Evolutionary conservation across 2,329 filamentous ascomycete genomes (phyloP).

Genomic region (Epichloe glyceriae): DNA sequence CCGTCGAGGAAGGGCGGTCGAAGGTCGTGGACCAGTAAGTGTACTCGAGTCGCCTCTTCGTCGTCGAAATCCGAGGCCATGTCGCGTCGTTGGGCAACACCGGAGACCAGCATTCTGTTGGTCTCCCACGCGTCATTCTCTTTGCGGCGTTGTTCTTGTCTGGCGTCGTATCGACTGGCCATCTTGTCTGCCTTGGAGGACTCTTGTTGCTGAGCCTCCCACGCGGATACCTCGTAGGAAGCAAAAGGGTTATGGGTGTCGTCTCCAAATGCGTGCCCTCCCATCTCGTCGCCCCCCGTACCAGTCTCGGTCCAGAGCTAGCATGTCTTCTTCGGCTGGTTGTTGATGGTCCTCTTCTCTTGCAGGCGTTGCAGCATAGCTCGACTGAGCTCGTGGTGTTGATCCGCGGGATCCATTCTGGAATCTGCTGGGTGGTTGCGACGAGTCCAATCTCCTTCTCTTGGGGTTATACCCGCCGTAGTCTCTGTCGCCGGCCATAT

Average conservation of each 20-base stretch:
- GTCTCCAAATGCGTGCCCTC: conserved; percentile 72
- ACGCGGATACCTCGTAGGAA: conserved; percentile 57
- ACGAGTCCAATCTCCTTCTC: conserved; percentile 23
- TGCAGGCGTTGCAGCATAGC: conserved; percentile 28
- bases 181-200: conserved; percentile 69
- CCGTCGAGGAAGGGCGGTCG: conserved; percentile 92
- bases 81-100: conserved; percentile 81
- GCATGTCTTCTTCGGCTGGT: conserved; percentile 54
- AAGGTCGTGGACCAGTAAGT: conserved; percentile 85
- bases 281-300: conserved; percentile 79
- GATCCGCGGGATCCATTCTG: conserved; percentile 21
- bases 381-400: conserved; percentile 22
- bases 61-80: conserved; percentile 79
- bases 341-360: conserved; percentile 39
- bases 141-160: conserved; percentile 73
- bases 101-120: conserved; percentile 94
- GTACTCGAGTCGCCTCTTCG: conserved; percentile 76
- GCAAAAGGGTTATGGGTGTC: conserved; percentile 90
- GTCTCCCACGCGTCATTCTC: conserved; percentile 98
- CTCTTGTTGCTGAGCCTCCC: conserved; percentile 68
- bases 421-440: conserved; percentile 15
- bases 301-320: conserved; percentile 80
- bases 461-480: conserved; percentile 27
- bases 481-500: conserved; percentile 24
- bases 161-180: conserved; percentile 51